Evolutionary conservation across 768 basidiomycete genomes (phyloP).

Genomic region (Galerina marginata): DNA sequence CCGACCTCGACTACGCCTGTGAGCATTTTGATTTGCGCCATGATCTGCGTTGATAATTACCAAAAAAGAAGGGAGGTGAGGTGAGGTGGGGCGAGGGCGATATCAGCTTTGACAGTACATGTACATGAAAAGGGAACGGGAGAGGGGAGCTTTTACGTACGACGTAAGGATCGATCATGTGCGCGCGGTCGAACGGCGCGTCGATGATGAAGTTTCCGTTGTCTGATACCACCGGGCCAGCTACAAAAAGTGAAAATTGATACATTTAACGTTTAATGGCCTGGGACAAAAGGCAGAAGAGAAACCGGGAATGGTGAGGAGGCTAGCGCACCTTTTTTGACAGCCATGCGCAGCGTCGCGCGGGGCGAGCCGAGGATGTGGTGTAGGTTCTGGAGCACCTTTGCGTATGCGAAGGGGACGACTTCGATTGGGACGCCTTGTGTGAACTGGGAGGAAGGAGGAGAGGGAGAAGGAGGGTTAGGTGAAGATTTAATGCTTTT

Average conservation of each 20-base stretch:
- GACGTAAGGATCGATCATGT: conserved; percentile 68
- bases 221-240: conserved; percentile 95
- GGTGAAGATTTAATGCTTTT: too few species aligned
- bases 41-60: conserved; percentile 50
- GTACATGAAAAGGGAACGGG: not conserved
- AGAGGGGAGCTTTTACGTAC: conserved; percentile 40
- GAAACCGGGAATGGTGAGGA: not conserved
- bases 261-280: not conserved
- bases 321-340: conserved; percentile 61
- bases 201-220: conserved; percentile 99
- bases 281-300: not conserved
- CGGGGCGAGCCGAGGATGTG: conserved; percentile 65
- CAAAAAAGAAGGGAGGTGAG: too few species aligned
- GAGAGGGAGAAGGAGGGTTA: too few species aligned
- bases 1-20: conserved; percentile 99
- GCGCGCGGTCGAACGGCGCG: conserved; percentile 80
- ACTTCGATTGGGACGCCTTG: conserved; percentile 97
- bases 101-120: too few species aligned
- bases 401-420: conserved; percentile 93
- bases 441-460: conserved; percentile 57
- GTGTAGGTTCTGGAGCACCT: conserved; percentile 76
- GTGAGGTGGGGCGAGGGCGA: too few species aligned
- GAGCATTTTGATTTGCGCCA: conserved; percentile 86
- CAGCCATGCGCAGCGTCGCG: conserved; percentile 90
- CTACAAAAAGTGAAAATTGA: conserved; percentile 36